These are phyloP conservation scores for Thermothelomyces thermophilus DNA, from an alignment of 2,329 filamentous ascomycete species.

Conservation along the genomic window DNA sequence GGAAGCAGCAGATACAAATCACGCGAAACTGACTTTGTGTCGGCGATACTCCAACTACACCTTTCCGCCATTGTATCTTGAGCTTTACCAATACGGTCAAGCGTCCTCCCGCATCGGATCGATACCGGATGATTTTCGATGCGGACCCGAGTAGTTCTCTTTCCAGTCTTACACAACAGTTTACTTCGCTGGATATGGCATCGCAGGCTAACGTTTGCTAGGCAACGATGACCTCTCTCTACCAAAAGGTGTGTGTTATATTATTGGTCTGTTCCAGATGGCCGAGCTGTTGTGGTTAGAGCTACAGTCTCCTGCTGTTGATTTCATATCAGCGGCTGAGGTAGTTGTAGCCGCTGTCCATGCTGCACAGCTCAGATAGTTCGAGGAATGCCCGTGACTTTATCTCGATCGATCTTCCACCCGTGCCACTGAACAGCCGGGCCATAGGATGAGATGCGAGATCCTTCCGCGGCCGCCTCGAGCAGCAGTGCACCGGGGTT, in stretches of 20 bases:
- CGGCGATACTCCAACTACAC: too few species aligned
- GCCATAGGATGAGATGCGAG: not conserved
- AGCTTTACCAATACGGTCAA: not conserved
- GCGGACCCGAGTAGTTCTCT: not conserved
- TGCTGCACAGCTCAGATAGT: not conserved
- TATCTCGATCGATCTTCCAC: not conserved
- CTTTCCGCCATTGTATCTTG: not conserved
- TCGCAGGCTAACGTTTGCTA: conserved; percentile 34
- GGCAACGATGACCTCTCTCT: conserved; percentile 58
- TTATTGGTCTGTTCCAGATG: too few species aligned
- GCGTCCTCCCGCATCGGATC: not conserved
- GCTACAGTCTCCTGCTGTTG: not conserved
- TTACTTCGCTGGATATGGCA: not conserved
- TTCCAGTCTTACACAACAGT: not conserved
- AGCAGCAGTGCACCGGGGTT: not conserved
- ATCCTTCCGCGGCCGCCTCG: not conserved
- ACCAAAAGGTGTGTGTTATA: conserved; percentile 54
- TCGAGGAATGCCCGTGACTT: not conserved
- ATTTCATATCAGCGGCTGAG: conserved; percentile 4
- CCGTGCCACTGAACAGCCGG: not conserved
- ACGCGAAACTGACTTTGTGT: too few species aligned
- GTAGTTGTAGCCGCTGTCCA: conserved; percentile 2
- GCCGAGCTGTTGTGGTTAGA: not conserved
- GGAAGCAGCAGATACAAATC: not conserved
- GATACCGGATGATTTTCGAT: too few species aligned